A percentile compares a stretch with the other conserved stretches of the same genome.
These are phyloP conservation scores for Hepatocystis sp. DNA, from an alignment of 169 alveolate genomes.

Conservation along the genomic window DNA sequence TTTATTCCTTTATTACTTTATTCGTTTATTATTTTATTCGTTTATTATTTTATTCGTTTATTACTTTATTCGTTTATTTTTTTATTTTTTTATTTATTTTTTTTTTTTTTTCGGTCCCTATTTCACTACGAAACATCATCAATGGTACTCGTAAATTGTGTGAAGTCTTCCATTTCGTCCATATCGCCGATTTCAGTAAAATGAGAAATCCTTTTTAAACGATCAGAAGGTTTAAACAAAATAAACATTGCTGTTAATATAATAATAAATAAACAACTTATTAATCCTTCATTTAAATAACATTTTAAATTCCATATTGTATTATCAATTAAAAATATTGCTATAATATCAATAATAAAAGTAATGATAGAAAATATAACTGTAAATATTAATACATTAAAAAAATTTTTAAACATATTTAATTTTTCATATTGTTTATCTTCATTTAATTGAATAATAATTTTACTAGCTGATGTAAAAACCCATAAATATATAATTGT, in stretches of 20 bases:
- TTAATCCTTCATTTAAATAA: constrained; percentile 63
- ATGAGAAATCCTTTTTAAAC: constrained; percentile 74
- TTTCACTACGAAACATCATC: constrained; percentile 28
- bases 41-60: no score
- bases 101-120: not conserved
- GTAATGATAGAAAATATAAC: constrained; percentile 60
- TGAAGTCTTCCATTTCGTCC: constrained; percentile 76
- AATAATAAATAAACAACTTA: constrained; percentile 49
- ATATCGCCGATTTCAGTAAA: constrained; percentile 76
- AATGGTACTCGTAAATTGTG: constrained; percentile 19
- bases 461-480: constrained; percentile 70
- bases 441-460: constrained; percentile 73
- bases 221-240: constrained; percentile 65
- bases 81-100: no score
- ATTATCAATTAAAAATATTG: constrained; percentile 27
- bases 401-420: constrained; percentile 74
- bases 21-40: no score
- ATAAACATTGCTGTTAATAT: constrained; percentile 61
- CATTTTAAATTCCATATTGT: constrained; percentile 61
- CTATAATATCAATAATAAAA: constrained; percentile 45
- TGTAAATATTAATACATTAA: constrained; percentile 71
- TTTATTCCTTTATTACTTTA: no score
- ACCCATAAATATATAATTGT: constrained; percentile 68
- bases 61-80: no score
- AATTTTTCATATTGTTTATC: constrained; percentile 76